phyloP scores from a whole-genome alignment of 2,329 filamentous ascomycete species.

The Cercospora sp. region DNA sequence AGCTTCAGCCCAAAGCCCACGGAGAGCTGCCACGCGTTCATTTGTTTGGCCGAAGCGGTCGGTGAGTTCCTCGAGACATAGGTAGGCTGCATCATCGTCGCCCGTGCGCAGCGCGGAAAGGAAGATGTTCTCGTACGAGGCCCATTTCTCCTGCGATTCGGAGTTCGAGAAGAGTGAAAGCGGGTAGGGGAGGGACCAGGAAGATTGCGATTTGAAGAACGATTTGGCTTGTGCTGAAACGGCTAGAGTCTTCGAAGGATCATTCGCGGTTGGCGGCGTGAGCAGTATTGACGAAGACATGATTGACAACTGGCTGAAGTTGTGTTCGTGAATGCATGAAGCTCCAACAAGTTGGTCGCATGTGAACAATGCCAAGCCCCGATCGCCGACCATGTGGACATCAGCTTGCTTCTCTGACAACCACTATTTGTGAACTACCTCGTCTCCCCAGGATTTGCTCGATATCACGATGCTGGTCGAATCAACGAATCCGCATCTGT shows the following conservation, averaged over 20 bases:
- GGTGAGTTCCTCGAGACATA: constrained; percentile 73
- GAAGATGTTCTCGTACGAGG: constrained; percentile 81
- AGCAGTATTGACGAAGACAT: constrained; percentile 30
- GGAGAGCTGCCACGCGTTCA: constrained; percentile 80
- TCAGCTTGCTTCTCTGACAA: background rate
- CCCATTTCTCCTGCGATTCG: constrained; percentile 81
- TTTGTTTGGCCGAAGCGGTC: constrained; percentile 80
- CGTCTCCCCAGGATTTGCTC: background rate
- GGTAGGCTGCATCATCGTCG: constrained; percentile 73
- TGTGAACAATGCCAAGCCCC: constrained; percentile 14
- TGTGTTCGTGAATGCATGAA: background rate
- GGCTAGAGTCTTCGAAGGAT: constrained; percentile 44
- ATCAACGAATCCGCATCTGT: background rate
- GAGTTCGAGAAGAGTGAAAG: constrained; percentile 52
- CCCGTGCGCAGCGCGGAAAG: constrained; percentile 80
- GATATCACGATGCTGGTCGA: constrained; percentile 15
- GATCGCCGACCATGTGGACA: constrained; percentile 6
- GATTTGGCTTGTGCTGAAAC: constrained; percentile 51
- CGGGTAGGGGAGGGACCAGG: constrained; percentile 48
- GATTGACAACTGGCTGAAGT: background rate
- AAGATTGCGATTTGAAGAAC: constrained; percentile 41
- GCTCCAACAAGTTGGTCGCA: constrained; percentile 9
- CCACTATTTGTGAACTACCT: background rate
- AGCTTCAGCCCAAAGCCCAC: constrained; percentile 82
- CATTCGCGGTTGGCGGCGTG: constrained; percentile 42